Base-by-base conservation (phyloP, 805 yeast genomes). In the Ogataea chonburiensis region DNA sequence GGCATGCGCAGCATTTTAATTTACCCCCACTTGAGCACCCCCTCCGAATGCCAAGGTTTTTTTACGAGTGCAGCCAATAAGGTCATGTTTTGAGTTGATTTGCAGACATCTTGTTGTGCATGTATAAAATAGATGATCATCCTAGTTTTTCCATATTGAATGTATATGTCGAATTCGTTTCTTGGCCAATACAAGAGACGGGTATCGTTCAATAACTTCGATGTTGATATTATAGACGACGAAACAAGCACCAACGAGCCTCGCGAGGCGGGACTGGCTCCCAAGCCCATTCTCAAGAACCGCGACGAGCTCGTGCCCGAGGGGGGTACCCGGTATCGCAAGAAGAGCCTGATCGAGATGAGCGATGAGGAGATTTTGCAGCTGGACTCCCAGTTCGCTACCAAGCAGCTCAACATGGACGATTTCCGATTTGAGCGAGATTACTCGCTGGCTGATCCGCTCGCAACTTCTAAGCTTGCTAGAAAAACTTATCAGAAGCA, bases 361-460 rank as follows among this genome's bases (percentile, higher is more conserved):
- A 64, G 78, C 11, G 66, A 71, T 50, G 76, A 71, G 38, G 80
- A 75, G 52, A 59, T 75, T 39, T 52, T 74, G 56, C 75, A 73
- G 9, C 57, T 75, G 42, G 81, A 75, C 53, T 69, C 74, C 2
- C 80, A 75, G 46, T 75, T 64, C 51, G 60, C 64, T 37, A 60
- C 68, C 15, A 58, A 61, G 40, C 54, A 61, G 2, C 52, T 64
- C 17, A 63, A 71, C 43, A 53, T 73, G 36, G 67, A 66, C 34
- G 55, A 60, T 33, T 73, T 70, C 55, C 66, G 66, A 39, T 73
- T 73, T 46, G 73, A 70, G 47, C 54, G 60, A 38, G 65, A 63
- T 42, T 62, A 66, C 6, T 33, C 47, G 5, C 24, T 49, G 3
- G 42, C 49, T 3, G 34, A 26, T 22, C 45, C 50, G 42, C 29